Evolutionary conservation across 352 stramenopile genomes (phyloP), one percentile per base, ranked within the genome.

Genomic region (Phytophthora pistaciae): DNA sequence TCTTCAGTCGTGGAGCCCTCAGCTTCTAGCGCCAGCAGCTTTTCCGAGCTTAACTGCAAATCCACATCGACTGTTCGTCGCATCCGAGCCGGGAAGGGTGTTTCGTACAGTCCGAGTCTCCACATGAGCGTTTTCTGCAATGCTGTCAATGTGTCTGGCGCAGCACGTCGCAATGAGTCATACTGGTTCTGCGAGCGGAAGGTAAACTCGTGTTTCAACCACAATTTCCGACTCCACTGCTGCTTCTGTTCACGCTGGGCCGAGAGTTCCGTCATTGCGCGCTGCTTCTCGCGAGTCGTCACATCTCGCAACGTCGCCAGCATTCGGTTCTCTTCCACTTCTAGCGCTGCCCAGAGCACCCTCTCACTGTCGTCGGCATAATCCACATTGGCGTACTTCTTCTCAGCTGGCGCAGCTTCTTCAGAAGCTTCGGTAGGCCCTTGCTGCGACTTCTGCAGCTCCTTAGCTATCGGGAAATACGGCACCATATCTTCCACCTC

Each of bases 301-400:
- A 91, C 76, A 18, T 92, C 79, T 20, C 79, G 80, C 3, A 94
- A 56, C 5, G 75, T 82, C 25, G 91, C 87, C 23, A 89, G 42
- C 83, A 94, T 91, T 1, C 87, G 74, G 44, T 92, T 93, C 44
- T 95, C 88, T 70, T 96, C 90, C 1, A 96, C 90, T 72, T 95
- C 86, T 1, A 94, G 75, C 10, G 85, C 87, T 55, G 90, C 90
- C 80, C 82, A 92, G 20, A 95, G 56, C 3, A 91, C 77, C 1
- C 80, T 78, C 48, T 92, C 84, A 25, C 70, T 71, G 0, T 85
- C 78, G 23, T 95, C 85, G 44, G 78, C 62, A 53, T 69, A 68
- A 20, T 75, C 70, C 49, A 70, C 64, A 14, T 13, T 72, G 9
- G 65, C n/a, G 42, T 75, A 72, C 40, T 66, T 74, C 31, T 69